Base-by-base conservation (phyloP, 768 basidiomycete species). In the Suillus clintonianus region DNA sequence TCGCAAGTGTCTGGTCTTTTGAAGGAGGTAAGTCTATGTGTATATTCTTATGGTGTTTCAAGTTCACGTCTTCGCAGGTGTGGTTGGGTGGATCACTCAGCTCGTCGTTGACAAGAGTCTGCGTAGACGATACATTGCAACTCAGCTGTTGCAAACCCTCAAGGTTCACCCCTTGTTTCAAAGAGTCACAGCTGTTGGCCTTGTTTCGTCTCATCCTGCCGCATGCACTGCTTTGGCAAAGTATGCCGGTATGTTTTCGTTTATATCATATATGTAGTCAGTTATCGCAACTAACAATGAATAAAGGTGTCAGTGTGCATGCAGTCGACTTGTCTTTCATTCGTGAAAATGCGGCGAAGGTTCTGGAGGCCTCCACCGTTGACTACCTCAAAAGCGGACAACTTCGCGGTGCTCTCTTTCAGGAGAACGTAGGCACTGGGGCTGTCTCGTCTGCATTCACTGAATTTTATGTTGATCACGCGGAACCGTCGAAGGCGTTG, bases 401-500 rank as follows among this genome's bases (percentile, higher is more conserved):
- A 17, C 67, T 74, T 27, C 66, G 62, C 30, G 77, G 75, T 8
- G 64, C 65, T 3, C 68, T 76, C 17, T 76, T 74, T 55, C 55
- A 69, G 27, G 58, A 59, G 4, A 58, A 62, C 17, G 14, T 47
- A 36, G 42, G 58, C 7, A 41, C 61, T 11, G 72, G 70, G 8
- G 68, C 68, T 14, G 56, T 76, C 17, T 78, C 72, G 2, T 67
- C 64, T 22, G 66, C 68, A 1, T 65, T 65, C 63, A 79, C 79
- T 0, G 39, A 69, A 10, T 78, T 78, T 61, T 75, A 65, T 61
- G 67, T 79, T n/a, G 72, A 76, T 47, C 78, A 80, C 58, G 42
- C 14, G 0, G 77, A 76, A 45, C 76, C 76, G 0, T 59, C 70
- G 43, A 64, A 57, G 5, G 72, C 69, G 7, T 64, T 78, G 11